Evolutionary conservation across 1,284 basidiomycete species (phyloP), one percentile per base, ranked within the genome.

Genomic region (Ustilago cynodontis): DNA sequence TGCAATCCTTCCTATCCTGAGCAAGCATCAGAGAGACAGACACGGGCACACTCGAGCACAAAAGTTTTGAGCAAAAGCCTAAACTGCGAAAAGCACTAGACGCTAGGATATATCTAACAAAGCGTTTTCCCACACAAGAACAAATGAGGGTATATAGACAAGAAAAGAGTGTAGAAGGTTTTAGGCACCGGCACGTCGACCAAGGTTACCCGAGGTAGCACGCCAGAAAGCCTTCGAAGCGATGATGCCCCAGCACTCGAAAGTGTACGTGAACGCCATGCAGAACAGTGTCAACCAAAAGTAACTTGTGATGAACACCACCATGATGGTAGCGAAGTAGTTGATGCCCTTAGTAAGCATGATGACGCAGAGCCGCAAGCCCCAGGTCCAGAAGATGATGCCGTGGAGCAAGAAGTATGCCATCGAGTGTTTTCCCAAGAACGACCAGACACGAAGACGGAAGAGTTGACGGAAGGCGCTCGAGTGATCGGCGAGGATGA

Each of bases 351-450:
- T 14, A 3, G 63, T 69, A 33, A 81, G 56, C 68, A 82, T 69
- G n/a, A 57, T 67, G 13, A 82, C 64, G 51, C 59, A 65, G 28
- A 79, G 51, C 77, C 79, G 78, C 16, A 77, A 62, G 49, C 79
- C 77, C 79, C 79, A 81, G 14, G 73, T 71, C 81, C 81, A 82
- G 59, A 82, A 80, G 60, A 81, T 71, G 63, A 82, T 71, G 45
- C 79, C 81, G 75, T 77, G 81, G 28, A 72, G 72, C 60, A 82
- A 59, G 66, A 77, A 82, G 66, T 72, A 67, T 29, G 77, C 70
- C 68, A 82, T 78, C 18, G 81, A 77, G 61, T 81, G 76, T 41
- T 73, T 71, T 45, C 81, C 81, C 52, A 82, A 52, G 70, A 73
- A 76, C 5, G 60, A 56, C 81, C 81, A 82, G 58, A 81, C n/a